These are phyloP conservation scores for Catunica adiposa DNA, from an alignment of 2,329 filamentous ascomycete genomes.

Conservation along the genomic window DNA sequence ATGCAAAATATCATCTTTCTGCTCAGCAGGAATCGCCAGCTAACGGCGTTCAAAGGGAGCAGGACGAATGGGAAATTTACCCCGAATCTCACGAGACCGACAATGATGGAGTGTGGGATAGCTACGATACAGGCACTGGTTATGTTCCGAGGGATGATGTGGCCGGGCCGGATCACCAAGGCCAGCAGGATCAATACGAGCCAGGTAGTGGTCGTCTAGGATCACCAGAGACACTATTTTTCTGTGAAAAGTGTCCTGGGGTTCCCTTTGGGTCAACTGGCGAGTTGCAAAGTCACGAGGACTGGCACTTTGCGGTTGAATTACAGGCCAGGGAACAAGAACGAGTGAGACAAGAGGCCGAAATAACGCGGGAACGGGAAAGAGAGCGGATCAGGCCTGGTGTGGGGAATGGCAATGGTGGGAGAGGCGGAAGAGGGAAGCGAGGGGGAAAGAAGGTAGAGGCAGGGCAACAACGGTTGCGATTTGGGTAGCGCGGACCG, in stretches of 20 bases:
- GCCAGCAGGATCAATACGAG: background rate
- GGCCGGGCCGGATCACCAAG: background rate
- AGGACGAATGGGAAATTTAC: background rate
- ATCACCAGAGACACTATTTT: conserved; percentile 4
- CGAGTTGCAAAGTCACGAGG: conserved; percentile 57
- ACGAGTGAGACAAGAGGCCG: background rate
- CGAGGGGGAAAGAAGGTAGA: conserved; percentile 28
- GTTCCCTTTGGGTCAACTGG: conserved; percentile 24
- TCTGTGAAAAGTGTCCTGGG: conserved; percentile 6
- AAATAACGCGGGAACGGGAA: background rate
- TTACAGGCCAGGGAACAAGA: conserved; percentile 44
- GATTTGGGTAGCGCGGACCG: conserved; percentile 33
- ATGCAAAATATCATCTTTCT: background rate
- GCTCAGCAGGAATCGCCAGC: background rate
- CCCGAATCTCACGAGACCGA: background rate
- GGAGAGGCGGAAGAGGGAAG: conserved; percentile 18
- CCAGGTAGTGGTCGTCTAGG: background rate
- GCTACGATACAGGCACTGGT: too few relatives aligned
- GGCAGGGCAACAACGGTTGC: conserved; percentile 43
- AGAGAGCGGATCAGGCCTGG: background rate
- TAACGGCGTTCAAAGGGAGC: background rate
- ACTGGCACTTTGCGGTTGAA: conserved; percentile 90
- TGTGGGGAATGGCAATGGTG: conserved; percentile 14
- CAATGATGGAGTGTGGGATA: background rate
- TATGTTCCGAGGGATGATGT: too few relatives aligned